These are phyloP conservation scores for Dendrostoma leiphaemia DNA, from an alignment of 2,329 filamentous ascomycete species.

Conservation along the genomic window DNA sequence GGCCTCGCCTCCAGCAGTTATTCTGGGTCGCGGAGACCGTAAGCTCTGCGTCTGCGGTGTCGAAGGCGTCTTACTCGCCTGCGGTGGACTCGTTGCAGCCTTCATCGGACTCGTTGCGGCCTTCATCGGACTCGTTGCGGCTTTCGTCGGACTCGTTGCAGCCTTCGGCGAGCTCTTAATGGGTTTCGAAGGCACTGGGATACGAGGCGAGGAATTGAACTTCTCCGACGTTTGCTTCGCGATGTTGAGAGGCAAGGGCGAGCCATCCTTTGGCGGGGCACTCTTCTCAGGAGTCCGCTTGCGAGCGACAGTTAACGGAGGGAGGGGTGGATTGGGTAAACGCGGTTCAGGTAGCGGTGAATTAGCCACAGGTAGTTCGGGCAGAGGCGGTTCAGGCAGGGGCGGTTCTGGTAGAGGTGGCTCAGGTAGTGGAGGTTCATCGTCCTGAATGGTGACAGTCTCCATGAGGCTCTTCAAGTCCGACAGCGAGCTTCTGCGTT, in stretches of 20 bases:
- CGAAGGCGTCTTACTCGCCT: slow-evolving; percentile 44
- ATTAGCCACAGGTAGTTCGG: too few relatives aligned
- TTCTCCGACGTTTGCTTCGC: slow-evolving; percentile 55
- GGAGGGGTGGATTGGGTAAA: too few relatives aligned
- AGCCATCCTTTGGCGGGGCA: slow-evolving; percentile 14
- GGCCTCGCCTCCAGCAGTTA: slow-evolving; percentile 31
- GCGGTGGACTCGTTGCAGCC: slow-evolving; percentile 3
- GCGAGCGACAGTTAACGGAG: background rate
- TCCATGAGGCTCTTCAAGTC: slow-evolving; percentile 70
- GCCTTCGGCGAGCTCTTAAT: slow-evolving; percentile 44
- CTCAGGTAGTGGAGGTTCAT: slow-evolving; percentile 2
- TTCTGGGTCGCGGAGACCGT: slow-evolving; percentile 47
- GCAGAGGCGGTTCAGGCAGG: background rate
- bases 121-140: background rate
- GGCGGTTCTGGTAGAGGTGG: too few relatives aligned
- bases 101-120: background rate
- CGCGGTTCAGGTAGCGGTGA: too few relatives aligned
- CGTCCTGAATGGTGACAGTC: slow-evolving; percentile 52
- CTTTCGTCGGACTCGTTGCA: background rate
- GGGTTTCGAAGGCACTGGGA: slow-evolving; percentile 47
- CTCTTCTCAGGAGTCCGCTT: slow-evolving; percentile 20
- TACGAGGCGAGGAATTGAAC: slow-evolving; percentile 51
- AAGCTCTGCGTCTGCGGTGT: slow-evolving; percentile 43
- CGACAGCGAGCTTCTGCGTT: slow-evolving; percentile 86
- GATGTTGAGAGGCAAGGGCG: slow-evolving; percentile 48